phyloP scores from a whole-genome alignment of 257 asterid species.

The Solanum ossicruentum region DNA sequence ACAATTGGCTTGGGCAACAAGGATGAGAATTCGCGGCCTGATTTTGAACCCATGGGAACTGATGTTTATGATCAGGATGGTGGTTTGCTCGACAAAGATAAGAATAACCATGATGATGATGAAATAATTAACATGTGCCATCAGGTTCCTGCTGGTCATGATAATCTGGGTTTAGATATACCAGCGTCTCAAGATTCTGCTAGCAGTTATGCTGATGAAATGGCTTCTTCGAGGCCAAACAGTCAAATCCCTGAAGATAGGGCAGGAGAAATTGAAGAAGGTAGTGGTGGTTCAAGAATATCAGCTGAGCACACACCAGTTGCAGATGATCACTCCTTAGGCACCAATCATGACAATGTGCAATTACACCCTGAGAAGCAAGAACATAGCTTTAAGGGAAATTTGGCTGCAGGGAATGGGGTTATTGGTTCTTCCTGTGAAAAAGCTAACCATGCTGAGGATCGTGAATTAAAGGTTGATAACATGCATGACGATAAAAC shows the following conservation, averaged over 20 bases:
- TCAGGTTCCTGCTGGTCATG: conserved; percentile 4
- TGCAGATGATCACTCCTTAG: not conserved
- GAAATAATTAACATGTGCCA: not conserved
- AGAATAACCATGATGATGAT: not conserved
- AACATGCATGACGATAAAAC: not conserved
- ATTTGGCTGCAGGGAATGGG: not conserved
- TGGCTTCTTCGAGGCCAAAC: not conserved
- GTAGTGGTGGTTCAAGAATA: not conserved
- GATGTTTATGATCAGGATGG: conserved; percentile 7
- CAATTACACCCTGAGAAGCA: not conserved
- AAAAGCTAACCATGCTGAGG: not conserved
- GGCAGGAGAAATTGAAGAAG: conserved; percentile 4
- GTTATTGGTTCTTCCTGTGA: not conserved
- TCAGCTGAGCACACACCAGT: not conserved
- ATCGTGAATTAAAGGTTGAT: not conserved
- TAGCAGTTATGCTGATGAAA: not conserved
- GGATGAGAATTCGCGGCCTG: conserved; percentile 4
- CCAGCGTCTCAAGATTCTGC: not conserved
- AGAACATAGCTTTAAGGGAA: not conserved
- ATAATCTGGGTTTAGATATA: conserved; percentile 4
- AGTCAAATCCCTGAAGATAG: conserved; percentile 1
- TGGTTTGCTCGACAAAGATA: not conserved
- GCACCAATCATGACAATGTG: not conserved
- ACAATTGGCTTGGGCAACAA: not conserved
- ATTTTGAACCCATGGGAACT: not conserved